Evolutionary conservation across 2,329 filamentous ascomycete species (phyloP).

Genomic region (Neofusicoccum parvum): DNA sequence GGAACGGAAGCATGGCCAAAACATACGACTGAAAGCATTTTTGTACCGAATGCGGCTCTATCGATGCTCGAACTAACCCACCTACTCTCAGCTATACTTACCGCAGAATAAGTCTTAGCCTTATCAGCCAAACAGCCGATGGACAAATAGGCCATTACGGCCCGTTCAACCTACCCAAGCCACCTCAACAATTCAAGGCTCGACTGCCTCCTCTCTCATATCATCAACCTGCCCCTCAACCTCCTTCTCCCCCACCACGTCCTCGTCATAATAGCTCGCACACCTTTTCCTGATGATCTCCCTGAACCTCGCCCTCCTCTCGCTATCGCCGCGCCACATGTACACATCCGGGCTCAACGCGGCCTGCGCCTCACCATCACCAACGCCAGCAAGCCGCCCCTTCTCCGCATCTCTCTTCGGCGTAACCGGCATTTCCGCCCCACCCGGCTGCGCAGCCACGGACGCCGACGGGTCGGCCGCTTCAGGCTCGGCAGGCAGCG

Average conservation of each 20-base stretch:
- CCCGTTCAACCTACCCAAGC: neutral
- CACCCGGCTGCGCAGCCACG: no score
- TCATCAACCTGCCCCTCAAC: no score
- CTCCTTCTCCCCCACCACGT: neutral
- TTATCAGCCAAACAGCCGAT: no score
- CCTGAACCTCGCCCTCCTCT: neutral
- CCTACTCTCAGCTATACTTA: no score
- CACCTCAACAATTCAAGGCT: neutral
- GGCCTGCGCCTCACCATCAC: neutral
- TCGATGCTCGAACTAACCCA: no score
- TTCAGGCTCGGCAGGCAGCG: neutral
- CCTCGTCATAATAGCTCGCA: neutral
- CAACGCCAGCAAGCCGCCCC: neutral
- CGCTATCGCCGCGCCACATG: constrained; percentile 9
- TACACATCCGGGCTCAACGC: constrained; percentile 11
- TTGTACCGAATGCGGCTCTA: no score
- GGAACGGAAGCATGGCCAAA: no score
- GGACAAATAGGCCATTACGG: no score
- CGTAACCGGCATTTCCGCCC: neutral
- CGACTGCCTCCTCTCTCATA: no score
- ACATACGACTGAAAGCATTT: no score
- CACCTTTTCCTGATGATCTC: neutral
- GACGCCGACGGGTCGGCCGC: neutral
- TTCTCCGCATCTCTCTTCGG: neutral
- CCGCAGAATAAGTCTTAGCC: no score